Evolutionary conservation across 805 yeast species (phyloP).

Genomic region (Aciculoconidium aculeatum): DNA sequence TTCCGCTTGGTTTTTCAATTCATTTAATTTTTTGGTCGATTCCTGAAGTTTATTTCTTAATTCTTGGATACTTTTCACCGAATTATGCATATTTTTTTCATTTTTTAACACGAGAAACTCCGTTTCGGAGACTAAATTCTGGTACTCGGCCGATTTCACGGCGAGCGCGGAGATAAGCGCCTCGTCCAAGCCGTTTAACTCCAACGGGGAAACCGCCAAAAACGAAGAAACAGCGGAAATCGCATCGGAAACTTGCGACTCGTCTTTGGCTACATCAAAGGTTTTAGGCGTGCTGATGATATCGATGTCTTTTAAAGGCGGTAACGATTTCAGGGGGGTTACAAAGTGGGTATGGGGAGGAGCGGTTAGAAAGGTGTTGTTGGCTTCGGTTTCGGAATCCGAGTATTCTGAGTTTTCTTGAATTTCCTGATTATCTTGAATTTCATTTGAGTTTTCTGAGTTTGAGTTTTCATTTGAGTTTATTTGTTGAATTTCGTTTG

Average conservation of each 20-base stretch:
- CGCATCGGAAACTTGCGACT: constrained; percentile 7
- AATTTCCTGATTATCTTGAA: background rate
- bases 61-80: constrained; percentile 16
- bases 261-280: constrained; percentile 30
- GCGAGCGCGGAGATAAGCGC: constrained; percentile 16
- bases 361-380: constrained; percentile 6
- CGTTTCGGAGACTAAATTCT: constrained; percentile 25
- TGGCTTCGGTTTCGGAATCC: constrained; percentile 8
- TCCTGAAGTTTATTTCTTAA: constrained; percentile 15
- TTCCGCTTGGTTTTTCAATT: background rate
- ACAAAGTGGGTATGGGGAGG: constrained; percentile 16
- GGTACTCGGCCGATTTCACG: constrained; percentile 21
- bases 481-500: constrained; percentile 14
- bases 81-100: constrained; percentile 24
- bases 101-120: constrained; percentile 28
- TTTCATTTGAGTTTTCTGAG: too few species aligned
- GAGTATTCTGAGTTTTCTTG: background rate
- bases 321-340: constrained; percentile 37
- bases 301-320: constrained; percentile 39
- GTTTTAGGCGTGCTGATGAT: constrained; percentile 35
- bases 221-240: constrained; percentile 20
- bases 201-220: constrained; percentile 19
- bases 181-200: constrained; percentile 8
- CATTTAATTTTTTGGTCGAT: background rate
- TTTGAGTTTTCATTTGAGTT: too few species aligned